Evolutionary conservation across 139 green algal species (phyloP).

Genomic region (Chlamydomonas sphaeroides): DNA sequence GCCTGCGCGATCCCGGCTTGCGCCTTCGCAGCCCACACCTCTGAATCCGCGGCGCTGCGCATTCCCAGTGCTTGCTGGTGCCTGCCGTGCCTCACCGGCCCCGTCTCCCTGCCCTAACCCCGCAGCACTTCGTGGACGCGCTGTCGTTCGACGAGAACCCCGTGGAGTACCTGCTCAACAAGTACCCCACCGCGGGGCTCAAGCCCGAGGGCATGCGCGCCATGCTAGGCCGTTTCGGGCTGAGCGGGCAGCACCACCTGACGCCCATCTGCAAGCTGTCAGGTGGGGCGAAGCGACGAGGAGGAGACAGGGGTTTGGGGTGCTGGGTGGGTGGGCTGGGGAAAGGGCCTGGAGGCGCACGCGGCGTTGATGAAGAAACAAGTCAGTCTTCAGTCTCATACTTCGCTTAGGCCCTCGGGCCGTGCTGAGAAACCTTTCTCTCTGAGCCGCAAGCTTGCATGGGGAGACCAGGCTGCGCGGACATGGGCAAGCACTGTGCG

Average conservation of each 20-base stretch:
- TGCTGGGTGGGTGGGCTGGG: background rate
- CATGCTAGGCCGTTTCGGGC: conserved; percentile 94
- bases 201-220: conserved; percentile 93
- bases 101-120: background rate
- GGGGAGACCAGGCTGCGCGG: no score
- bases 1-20: no score
- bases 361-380: background rate
- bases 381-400: conserved; percentile 5
- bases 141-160: conserved; percentile 94
- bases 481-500: background rate
- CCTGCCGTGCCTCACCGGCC: no score
- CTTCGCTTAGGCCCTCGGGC: background rate
- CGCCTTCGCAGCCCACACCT: no score
- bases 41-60: no score
- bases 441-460: background rate
- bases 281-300: conserved; percentile 43
- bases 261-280: conserved; percentile 97
- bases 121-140: conserved; percentile 98
- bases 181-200: conserved; percentile 69
- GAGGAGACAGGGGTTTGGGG: background rate
- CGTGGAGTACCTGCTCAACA: conserved; percentile 92
- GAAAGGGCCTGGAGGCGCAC: background rate
- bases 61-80: no score
- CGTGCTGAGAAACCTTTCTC: conserved; percentile 15
- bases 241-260: conserved; percentile 94